Conservation (phyloP, 176 grass and related monocot species). For the Poa pratensis region DNA sequence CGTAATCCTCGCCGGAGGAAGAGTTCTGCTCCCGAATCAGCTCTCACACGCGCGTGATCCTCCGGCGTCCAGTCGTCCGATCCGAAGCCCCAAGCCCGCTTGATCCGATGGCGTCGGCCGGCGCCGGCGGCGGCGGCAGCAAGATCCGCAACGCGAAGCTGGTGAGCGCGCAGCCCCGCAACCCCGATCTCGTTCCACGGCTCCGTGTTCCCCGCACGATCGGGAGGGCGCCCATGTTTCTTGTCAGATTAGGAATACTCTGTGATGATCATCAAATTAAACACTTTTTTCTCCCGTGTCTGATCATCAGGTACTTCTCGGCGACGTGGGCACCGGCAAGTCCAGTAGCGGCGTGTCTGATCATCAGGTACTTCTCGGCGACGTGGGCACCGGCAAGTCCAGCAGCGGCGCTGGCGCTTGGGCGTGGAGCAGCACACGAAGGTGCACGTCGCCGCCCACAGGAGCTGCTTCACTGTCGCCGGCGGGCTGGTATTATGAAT, state of each 20-base stretch:
- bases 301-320: slow-evolving; percentile 81
- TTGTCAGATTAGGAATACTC: background rate
- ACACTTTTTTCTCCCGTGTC: background rate
- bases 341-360: too few relatives aligned
- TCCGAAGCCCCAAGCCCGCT: background rate
- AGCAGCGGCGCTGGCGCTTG: slow-evolving; percentile 71
- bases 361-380: too few relatives aligned
- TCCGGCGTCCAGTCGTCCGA: background rate
- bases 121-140: slow-evolving; percentile 41
- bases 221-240: background rate
- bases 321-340: slow-evolving; percentile 91
- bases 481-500: slow-evolving; percentile 64
- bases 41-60: background rate
- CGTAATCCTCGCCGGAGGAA: background rate
- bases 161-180: slow-evolving; percentile 40
- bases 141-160: slow-evolving; percentile 82
- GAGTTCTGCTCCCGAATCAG: background rate
- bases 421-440: slow-evolving; percentile 74
- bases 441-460: slow-evolving; percentile 57
- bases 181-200: too few relatives aligned
- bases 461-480: slow-evolving; percentile 64
- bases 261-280: background rate
- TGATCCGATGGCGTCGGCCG: slow-evolving; percentile 55
- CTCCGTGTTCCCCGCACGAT: background rate
- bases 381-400: too few relatives aligned